Percentiles rank a stretch among this genome's conserved stretches.
phyloP scores from a whole-genome alignment of 1,284 basidiomycete species.

The Vanrija sp. region DNA sequence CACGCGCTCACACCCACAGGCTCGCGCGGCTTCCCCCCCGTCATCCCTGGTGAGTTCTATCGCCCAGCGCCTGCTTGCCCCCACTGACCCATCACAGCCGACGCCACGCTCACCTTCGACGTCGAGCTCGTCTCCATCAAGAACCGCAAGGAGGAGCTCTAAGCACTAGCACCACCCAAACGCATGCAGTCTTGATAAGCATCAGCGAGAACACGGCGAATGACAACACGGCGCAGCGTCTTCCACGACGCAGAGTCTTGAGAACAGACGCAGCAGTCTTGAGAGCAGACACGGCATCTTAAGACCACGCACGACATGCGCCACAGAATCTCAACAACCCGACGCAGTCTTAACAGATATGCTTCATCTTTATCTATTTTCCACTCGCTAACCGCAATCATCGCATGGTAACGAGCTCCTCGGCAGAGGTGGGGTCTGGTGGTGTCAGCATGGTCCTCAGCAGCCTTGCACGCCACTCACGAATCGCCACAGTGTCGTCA shows the following conservation, averaged over 20 bases:
- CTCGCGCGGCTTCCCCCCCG: conserved; percentile 51
- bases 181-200: too few species aligned
- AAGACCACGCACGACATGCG: too few species aligned
- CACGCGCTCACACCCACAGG: conserved; percentile 53
- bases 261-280: too few species aligned
- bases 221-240: too few species aligned
- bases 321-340: too few species aligned
- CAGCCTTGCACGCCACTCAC: conserved; percentile 25
- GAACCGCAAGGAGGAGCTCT: conserved; percentile 47
- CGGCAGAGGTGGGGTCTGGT: conserved; percentile 46
- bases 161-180: too few species aligned
- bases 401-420: conserved; percentile 48
- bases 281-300: too few species aligned
- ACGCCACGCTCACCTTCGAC: conserved; percentile 82
- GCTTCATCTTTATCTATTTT: background rate
- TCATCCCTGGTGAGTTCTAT: conserved; percentile 59
- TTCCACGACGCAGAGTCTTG: too few species aligned
- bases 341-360: too few species aligned
- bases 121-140: conserved; percentile 67
- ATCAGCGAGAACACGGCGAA: too few species aligned
- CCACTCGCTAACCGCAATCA: conserved; percentile 5
- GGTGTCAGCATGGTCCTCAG: background rate
- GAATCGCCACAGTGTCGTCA: conserved; percentile 87
- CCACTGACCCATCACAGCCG: conserved; percentile 37
- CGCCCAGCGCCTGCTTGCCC: too few species aligned